Evolutionary conservation across 78 protist genomes (phyloP), one percentile per base, ranked within the genome.

Genomic region (Ministeria vibrans): DNA sequence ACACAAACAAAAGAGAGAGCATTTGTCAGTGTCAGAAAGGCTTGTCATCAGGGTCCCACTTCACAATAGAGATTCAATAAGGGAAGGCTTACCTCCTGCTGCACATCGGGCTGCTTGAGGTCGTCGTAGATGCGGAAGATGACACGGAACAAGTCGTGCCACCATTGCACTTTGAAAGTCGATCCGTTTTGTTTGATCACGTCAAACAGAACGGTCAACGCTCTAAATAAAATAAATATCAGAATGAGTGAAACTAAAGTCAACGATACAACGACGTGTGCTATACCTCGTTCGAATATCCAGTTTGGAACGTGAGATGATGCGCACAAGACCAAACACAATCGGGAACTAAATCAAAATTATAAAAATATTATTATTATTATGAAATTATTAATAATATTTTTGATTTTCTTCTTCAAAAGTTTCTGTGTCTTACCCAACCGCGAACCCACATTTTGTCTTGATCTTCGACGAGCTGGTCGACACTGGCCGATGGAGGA

Each of bases 71-170:
- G 36, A 59, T 28, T 13, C 30, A 13, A 51, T 18, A 44, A 27
- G 77, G 15, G 42, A 6, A 20, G 20, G 53, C 80, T 20, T 43
- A 51, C 80, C 80, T 76, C 83, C 25, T 43, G 34, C 77, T 5
- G 78, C 45, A 9, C 28, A 27, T 71, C 84, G 27, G 75, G 84
- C 30, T 71, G 23, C 38, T 80, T 72, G 0, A 83, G 83, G 74
- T 91, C 90, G 81, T 89, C 95, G 28, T 93, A 95, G 30, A 95
- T 84, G 28, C 96, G 98, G 55, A 92, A 78, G 23, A 93, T 71
- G 6, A 93, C 93, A 20, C 88, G 76, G 79, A 93, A 92, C 27
- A 93, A 81, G 41, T 91, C 77, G 74, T 79, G 83, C 98, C 98
- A 95, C 74, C 91, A 80, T 38, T 75, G 64, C 27, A 69, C 6